These are phyloP conservation scores for Ceratocystiopsis sp. DNA, from an alignment of 2,329 filamentous ascomycete species.

Conservation along the genomic window DNA sequence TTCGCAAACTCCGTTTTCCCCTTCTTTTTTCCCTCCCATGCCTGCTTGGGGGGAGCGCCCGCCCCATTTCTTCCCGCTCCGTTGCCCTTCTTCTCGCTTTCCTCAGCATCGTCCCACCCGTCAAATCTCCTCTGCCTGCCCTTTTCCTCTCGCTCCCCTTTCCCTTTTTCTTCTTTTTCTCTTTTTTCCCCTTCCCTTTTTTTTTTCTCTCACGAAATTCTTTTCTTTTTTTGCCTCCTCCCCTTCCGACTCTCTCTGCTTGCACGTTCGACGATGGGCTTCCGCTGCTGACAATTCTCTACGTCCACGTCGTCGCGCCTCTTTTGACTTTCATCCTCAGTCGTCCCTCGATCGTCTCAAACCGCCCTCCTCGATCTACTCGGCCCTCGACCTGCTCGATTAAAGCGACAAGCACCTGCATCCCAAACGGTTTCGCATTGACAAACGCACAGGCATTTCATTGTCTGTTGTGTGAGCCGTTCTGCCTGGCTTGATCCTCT, in stretches of 20 bases:
- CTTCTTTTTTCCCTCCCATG: neutral
- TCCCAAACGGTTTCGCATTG: no score
- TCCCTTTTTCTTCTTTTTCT: neutral
- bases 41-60: no score
- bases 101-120: no score
- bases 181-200: neutral
- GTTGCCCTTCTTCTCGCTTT: neutral
- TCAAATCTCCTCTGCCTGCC: neutral
- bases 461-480: no score
- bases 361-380: neutral
- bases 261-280: slow-evolving; percentile 1
- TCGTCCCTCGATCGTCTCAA: neutral
- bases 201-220: neutral
- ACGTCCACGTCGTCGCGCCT: neutral
- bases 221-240: neutral
- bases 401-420: no score
- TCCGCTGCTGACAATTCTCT: neutral
- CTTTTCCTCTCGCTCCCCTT: neutral
- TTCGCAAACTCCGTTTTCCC: neutral
- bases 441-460: no score
- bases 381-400: no score
- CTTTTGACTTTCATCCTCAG: neutral
- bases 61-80: neutral
- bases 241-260: neutral
- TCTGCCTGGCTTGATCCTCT: neutral